Percentiles rank a stretch among this genome's conserved stretches.
These are phyloP conservation scores for Zarea fungicola DNA, from an alignment of 2,329 filamentous ascomycete genomes.

Conservation along the genomic window DNA sequence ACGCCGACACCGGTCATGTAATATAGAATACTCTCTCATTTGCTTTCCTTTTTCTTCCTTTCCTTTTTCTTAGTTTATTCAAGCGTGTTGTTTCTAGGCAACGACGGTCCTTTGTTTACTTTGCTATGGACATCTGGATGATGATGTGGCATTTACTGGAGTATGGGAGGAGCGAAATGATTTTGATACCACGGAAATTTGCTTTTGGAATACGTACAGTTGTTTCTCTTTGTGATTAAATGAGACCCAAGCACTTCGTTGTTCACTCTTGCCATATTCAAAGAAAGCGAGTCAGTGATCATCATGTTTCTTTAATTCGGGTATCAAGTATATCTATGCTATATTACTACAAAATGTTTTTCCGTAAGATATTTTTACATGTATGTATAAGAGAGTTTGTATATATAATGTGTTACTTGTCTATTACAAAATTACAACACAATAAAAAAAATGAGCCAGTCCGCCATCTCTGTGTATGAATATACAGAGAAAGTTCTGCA, in stretches of 20 bases:
- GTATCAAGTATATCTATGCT: no score
- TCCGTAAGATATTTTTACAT: background rate
- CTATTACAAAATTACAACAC: background rate
- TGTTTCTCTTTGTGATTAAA: background rate
- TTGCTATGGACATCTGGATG: no score
- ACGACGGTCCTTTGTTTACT: background rate
- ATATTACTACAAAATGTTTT: background rate
- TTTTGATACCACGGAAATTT: conserved; percentile 4
- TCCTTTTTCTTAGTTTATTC: background rate
- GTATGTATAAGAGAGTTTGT: background rate
- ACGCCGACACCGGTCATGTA: conserved; percentile 21
- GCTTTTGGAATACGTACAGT: background rate
- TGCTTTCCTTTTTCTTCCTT: background rate
- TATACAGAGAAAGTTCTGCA: no score
- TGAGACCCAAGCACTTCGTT: no score
- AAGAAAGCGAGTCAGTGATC: no score
- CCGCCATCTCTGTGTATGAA: no score
- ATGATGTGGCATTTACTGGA: background rate
- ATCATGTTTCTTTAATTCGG: no score
- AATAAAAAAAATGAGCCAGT: background rate
- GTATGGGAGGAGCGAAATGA: background rate
- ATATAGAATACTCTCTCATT: conserved; percentile 1
- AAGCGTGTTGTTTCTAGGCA: no score
- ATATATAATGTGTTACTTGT: no score
- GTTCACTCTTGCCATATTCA: no score